Conservation (phyloP, 2,329 filamentous ascomycete genomes). For the Remersonia thermophila region DNA sequence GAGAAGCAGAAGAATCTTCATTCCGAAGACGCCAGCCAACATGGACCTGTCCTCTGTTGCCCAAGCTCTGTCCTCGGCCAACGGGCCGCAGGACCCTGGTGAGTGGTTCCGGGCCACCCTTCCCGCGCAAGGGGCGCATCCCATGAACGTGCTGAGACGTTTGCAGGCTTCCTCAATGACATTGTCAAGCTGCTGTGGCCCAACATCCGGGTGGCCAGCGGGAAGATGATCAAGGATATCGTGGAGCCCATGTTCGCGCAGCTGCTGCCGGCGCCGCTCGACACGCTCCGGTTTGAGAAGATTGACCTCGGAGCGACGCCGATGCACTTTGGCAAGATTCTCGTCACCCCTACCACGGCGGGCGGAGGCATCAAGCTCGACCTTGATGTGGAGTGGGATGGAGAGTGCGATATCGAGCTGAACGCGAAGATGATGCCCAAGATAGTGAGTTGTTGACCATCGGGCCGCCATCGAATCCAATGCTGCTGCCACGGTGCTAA, state of each 20-base stretch:
- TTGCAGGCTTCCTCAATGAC: conserved; percentile 33
- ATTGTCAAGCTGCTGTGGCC: conserved; percentile 36
- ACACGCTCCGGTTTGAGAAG: conserved; percentile 31
- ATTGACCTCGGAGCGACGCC: conserved; percentile 32
- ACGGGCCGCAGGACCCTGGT: conserved; percentile 29
- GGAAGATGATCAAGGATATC: conserved; percentile 32
- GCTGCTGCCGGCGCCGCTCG: conserved; percentile 32
- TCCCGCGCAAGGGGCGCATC: too few species aligned
- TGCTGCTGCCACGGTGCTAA: too few species aligned
- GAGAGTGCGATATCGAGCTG: conserved; percentile 33
- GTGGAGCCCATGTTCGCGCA: conserved; percentile 35
- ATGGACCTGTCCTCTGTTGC: conserved; percentile 27
- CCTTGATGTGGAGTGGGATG: conserved; percentile 34
- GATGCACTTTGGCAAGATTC: conserved; percentile 28
- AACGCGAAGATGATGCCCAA: conserved; percentile 32
- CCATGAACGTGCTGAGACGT: too few species aligned
- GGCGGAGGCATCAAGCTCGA: conserved; percentile 34
- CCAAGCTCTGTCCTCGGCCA: conserved; percentile 28
- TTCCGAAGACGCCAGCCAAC: neutral
- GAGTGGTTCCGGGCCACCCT: neutral
- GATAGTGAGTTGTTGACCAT: conserved; percentile 21
- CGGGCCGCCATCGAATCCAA: too few species aligned
- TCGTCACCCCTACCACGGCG: conserved; percentile 31
- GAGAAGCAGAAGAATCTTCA: neutral
- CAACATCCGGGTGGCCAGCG: conserved; percentile 32